Conservation (phyloP, 1,284 basidiomycete genomes). For the Ustilago xerochloae region DNA sequence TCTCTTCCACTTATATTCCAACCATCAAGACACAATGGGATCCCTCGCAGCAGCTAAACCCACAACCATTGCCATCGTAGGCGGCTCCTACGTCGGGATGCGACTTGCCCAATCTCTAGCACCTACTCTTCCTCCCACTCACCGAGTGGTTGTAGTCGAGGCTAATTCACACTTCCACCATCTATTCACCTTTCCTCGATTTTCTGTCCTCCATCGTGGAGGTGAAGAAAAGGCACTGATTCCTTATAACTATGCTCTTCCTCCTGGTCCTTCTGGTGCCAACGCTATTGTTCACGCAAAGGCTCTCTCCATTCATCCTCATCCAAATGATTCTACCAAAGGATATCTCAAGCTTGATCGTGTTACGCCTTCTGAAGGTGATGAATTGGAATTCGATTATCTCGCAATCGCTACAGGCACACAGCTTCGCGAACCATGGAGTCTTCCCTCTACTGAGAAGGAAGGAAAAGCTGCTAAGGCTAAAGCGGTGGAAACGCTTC, state of each 20-base stretch:
- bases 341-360: conserved; percentile 32
- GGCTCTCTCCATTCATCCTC: conserved; percentile 23
- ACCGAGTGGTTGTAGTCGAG: conserved; percentile 70
- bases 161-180: conserved; percentile 71
- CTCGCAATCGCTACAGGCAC: conserved; percentile 47
- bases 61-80: conserved; percentile 38
- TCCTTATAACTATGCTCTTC: conserved; percentile 75
- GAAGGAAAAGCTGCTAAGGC: conserved; percentile 36
- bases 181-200: conserved; percentile 73
- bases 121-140: conserved; percentile 66
- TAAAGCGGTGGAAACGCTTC: conserved; percentile 52
- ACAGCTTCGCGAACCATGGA: conserved; percentile 28
- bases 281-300: conserved; percentile 28
- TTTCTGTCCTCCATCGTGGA: conserved; percentile 70
- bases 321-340: not conserved
- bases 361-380: not conserved
- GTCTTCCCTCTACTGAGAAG: conserved; percentile 5
- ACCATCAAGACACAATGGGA: conserved; percentile 8
- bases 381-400: conserved; percentile 35
- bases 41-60: conserved; percentile 5
- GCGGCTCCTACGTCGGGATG: conserved; percentile 45
- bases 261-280: not conserved
- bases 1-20: not conserved
- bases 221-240: conserved; percentile 73
- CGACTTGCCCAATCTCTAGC: conserved; percentile 67